These are phyloP conservation scores for Cinchona pubescens DNA, from an alignment of 257 asterid species.

Conservation along the genomic window DNA sequence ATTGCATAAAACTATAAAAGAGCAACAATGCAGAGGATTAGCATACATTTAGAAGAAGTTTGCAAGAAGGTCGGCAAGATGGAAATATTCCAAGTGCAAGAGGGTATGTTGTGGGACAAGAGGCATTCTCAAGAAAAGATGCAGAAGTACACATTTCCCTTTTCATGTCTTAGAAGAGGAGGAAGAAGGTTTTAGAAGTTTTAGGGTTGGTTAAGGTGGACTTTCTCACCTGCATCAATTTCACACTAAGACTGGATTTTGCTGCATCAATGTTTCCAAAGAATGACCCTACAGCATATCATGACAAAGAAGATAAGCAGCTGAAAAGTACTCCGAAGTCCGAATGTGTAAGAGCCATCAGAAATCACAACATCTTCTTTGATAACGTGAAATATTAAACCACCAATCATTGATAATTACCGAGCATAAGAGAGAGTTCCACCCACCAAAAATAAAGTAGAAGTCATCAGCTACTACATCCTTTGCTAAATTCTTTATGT, in stretches of 20 bases:
- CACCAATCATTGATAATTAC: neutral
- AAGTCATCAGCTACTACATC: conserved; percentile 84
- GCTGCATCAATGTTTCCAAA: conserved; percentile 71
- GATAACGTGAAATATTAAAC: neutral
- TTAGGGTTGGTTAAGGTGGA: conserved; percentile 9
- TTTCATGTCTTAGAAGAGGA: neutral
- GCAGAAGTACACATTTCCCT: no score
- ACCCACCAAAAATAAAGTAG: conserved; percentile 79
- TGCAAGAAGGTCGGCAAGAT: no score
- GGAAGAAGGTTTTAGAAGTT: neutral
- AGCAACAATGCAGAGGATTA: no score
- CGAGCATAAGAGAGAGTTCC: conserved; percentile 10
- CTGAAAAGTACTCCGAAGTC: neutral
- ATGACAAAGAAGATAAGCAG: neutral
- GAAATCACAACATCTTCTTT: neutral
- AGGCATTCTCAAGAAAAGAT: no score
- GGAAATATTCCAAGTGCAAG: no score
- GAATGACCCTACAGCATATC: conserved; percentile 60
- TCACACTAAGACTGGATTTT: conserved; percentile 68
- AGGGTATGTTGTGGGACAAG: no score
- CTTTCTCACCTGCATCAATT: conserved; percentile 93
- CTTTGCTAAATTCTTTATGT: conserved; percentile 82
- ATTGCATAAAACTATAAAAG: no score
- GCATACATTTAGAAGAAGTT: no score
- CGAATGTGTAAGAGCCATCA: neutral